These are phyloP conservation scores for Ganoderma lucidum DNA, from an alignment of 1,284 basidiomycete species.

Conservation along the genomic window DNA sequence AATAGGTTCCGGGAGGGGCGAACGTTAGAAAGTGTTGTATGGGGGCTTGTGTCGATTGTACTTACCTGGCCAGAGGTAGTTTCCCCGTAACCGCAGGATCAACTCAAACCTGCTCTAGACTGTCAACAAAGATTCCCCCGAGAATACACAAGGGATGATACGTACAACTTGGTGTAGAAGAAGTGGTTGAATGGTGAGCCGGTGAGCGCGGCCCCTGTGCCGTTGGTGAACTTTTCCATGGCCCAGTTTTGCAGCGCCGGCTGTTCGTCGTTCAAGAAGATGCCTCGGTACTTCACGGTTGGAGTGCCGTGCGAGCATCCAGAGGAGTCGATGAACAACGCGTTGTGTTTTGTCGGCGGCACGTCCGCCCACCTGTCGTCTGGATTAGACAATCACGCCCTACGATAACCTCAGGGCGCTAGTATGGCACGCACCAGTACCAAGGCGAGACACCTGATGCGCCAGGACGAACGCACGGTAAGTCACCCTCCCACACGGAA, in stretches of 20 bases:
- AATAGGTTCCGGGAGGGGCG: not conserved
- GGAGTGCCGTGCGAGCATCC: conserved; percentile 72
- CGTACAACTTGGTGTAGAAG: conserved; percentile 69
- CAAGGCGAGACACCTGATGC: conserved; percentile 68
- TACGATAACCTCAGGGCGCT: not conserved
- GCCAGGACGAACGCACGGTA: conserved; percentile 1
- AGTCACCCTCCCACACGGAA: not conserved
- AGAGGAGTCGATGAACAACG: conserved; percentile 57
- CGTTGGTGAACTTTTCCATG: conserved; percentile 72
- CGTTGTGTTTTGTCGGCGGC: conserved; percentile 57
- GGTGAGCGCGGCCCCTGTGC: conserved; percentile 56
- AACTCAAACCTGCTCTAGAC: conserved; percentile 61
- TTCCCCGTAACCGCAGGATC: conserved; percentile 72
- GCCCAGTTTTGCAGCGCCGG: conserved; percentile 58
- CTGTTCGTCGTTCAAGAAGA: conserved; percentile 59
- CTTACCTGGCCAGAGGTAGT: conserved; percentile 68
- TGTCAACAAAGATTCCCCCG: conserved; percentile 10
- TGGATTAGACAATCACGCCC: not conserved
- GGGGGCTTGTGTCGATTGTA: not conserved
- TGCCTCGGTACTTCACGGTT: conserved; percentile 75
- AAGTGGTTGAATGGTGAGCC: conserved; percentile 68
- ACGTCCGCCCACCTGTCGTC: conserved; percentile 73
- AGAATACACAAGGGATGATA: conserved; percentile 15
- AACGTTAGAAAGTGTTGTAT: not conserved
- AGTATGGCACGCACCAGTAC: conserved; percentile 56